These are phyloP conservation scores for Singerocomus rubriflavus DNA, from an alignment of 1,284 basidiomycete genomes.

Conservation along the genomic window DNA sequence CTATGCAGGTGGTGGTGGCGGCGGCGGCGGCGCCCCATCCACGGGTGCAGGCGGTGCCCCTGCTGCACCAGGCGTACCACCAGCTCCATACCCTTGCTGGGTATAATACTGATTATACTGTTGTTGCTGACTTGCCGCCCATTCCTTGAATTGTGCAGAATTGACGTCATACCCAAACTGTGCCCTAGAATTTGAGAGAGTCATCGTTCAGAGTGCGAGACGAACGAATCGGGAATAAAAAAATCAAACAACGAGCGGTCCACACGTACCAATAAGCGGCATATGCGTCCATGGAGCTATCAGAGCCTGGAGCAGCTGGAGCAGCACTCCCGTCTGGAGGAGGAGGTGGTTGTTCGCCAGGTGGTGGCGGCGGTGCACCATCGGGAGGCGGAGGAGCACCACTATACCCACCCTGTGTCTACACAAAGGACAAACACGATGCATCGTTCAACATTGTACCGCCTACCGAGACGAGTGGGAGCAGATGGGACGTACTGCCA, in stretches of 20 bases:
- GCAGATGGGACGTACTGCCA: slow-evolving; percentile 49
- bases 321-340: slow-evolving; percentile 48
- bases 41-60: slow-evolving; percentile 31
- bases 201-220: neutral
- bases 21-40: slow-evolving; percentile 20
- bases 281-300: slow-evolving; percentile 61
- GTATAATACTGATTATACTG: slow-evolving; percentile 74
- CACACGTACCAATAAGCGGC: slow-evolving; percentile 63
- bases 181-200: slow-evolving; percentile 49
- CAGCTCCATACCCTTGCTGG: slow-evolving; percentile 34
- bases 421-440: neutral
- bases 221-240: neutral
- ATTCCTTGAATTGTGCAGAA: slow-evolving; percentile 75
- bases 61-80: slow-evolving; percentile 30
- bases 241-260: neutral
- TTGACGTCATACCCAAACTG: slow-evolving; percentile 90
- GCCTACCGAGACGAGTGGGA: neutral
- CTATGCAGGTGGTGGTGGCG: slow-evolving; percentile 26
- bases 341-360: slow-evolving; percentile 60
- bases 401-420: slow-evolving; percentile 40
- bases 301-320: slow-evolving; percentile 34
- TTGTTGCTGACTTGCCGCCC: slow-evolving; percentile 65
- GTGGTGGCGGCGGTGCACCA: slow-evolving; percentile 56
- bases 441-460: neutral
- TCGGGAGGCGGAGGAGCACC: slow-evolving; percentile 60